Evolutionary conservation across 352 stramenopile species (phyloP), one percentile per base, ranked within the genome.

Genomic region (Globisporangium emineosum): DNA sequence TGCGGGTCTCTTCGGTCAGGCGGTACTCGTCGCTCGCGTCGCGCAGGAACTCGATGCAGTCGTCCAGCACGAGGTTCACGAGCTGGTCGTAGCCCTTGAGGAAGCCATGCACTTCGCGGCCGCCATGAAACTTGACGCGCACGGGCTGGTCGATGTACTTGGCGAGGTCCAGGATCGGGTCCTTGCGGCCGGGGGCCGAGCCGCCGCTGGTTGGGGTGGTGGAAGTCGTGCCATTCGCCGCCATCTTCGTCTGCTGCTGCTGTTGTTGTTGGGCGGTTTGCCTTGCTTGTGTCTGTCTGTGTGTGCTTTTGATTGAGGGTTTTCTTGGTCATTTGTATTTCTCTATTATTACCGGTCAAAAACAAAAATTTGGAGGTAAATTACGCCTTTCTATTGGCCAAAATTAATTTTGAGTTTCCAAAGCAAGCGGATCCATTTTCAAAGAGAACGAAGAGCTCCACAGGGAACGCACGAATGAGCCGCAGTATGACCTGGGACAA

Each of bases 41-140:
- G 78, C 95, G 86, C 68, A 99, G 52, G 70, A 94, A 98, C 81
- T 99, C 96, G 61, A 98, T 78, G 69, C 91, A 97, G 70, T 99
- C 93, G 67, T 99, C 96, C 56, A 99, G 84, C 51, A 98, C 96
- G 45, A 99, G 83, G 84, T 99, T 99, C 42, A 98, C 93, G 37
- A 99, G 78, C 70, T 98, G 91, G 75, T 99, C 96, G 78, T 98
- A 99, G 61, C 96, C 96, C 72, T 97, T 97, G 45, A 99, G 79
- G 49, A 89, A 86, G 61, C 96, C 96, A 61, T 88, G 79, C 17
- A 98, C 79, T 74, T 98, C 94, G 61, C 95, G 77, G 0, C 96
- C 96, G 29, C 95, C 96, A 40, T 97, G 80, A 64, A 98, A 98
- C 77, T 98, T 98, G 50, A 99, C 94, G 60, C 91, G 92, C 45